These are phyloP conservation scores for Begonia fuchsioides DNA, from an alignment of 306 rosid species.

Conservation along the genomic window DNA sequence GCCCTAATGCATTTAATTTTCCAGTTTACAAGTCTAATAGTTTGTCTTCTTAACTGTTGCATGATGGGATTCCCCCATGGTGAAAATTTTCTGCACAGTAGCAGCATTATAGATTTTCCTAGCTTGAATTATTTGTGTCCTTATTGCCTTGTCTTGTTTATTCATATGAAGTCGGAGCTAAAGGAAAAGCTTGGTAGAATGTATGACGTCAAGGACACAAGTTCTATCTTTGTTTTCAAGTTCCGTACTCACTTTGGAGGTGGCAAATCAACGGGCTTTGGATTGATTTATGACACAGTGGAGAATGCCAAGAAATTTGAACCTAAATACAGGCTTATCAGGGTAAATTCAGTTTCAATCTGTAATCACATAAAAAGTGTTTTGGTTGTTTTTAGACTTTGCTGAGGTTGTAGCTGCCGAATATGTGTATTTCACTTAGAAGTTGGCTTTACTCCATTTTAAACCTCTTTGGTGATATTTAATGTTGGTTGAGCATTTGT, in stretches of 20 bases:
- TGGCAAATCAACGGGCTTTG: slow-evolving; percentile 19
- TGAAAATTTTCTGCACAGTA: not conserved
- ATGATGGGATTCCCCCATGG: not conserved
- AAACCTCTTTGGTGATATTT: no score
- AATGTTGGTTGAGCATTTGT: no score
- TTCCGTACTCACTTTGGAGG: slow-evolving; percentile 23
- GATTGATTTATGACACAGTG: slow-evolving; percentile 21
- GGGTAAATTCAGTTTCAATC: slow-evolving; percentile 7
- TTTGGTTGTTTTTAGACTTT: no score
- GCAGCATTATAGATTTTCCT: not conserved
- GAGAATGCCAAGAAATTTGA: slow-evolving; percentile 20
- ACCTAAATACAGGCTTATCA: slow-evolving; percentile 22
- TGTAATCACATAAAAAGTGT: no score
- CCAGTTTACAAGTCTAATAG: no score
- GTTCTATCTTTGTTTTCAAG: slow-evolving; percentile 17
- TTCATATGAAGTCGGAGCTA: slow-evolving; percentile 18
- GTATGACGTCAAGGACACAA: slow-evolving; percentile 16
- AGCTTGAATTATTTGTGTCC: not conserved
- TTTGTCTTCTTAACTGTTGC: not conserved
- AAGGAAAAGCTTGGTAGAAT: slow-evolving; percentile 14
- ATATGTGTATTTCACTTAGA: no score
- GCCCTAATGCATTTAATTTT: no score
- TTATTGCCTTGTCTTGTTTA: not conserved
- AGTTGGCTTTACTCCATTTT: no score
- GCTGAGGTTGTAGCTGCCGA: no score